Conservation (phyloP, 2,329 filamentous ascomycete species). For the Venturia carpophila region DNA sequence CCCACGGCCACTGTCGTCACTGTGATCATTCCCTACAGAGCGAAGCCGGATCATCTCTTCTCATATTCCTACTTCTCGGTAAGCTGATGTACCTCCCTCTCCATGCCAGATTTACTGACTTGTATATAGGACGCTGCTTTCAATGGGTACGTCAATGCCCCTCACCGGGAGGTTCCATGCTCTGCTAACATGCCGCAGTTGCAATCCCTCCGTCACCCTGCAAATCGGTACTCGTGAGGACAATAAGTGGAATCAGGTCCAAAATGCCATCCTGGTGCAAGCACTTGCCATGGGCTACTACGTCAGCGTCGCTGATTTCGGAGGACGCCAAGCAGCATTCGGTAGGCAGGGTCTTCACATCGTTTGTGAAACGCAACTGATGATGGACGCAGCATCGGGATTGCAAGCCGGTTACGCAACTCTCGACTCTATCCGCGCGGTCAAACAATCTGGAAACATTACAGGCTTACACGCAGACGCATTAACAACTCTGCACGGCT, state of each 20-base stretch:
- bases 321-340: conserved; percentile 13
- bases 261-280: conserved; percentile 11
- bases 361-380: background rate
- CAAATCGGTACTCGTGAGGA: conserved; percentile 14
- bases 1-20: conserved; percentile 16
- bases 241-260: conserved; percentile 13
- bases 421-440: conserved; percentile 17
- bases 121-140: conserved; percentile 12
- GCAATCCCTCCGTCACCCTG: conserved; percentile 17
- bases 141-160: conserved; percentile 6
- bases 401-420: conserved; percentile 17
- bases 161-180: too few species aligned
- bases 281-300: conserved; percentile 14
- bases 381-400: background rate
- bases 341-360: background rate
- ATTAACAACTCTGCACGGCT: conserved; percentile 16
- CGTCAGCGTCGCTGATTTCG: conserved; percentile 14
- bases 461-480: conserved; percentile 12
- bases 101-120: background rate
- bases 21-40: conserved; percentile 12
- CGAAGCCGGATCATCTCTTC: conserved; percentile 16
- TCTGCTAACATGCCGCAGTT: background rate
- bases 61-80: conserved; percentile 15
- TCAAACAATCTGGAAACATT: conserved; percentile 16
- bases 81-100: background rate